These are phyloP conservation scores for Penicillium alfredii DNA, from an alignment of 495 filamentous ascomycete genomes.

Conservation along the genomic window DNA sequence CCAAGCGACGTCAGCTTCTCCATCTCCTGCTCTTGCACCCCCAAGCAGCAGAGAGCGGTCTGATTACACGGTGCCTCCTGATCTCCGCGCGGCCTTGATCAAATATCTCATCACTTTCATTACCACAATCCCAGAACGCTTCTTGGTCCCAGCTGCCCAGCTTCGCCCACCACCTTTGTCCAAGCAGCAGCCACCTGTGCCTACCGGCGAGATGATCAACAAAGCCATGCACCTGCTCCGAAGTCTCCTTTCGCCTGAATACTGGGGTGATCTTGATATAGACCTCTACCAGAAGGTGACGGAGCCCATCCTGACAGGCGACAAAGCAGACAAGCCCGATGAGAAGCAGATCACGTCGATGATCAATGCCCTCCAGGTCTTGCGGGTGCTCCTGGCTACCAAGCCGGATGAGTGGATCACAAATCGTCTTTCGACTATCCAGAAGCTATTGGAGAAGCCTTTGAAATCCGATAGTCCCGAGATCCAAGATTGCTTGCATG, in stretches of 20 bases:
- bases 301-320: constrained; percentile 69
- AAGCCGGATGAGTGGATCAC: constrained; percentile 88
- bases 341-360: constrained; percentile 73
- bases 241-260: constrained; percentile 78
- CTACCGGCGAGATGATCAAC: constrained; percentile 69
- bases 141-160: constrained; percentile 63
- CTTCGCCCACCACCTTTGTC: constrained; percentile 47
- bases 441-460: constrained; percentile 86
- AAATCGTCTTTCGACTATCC: constrained; percentile 64
- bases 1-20: constrained; percentile 29
- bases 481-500: constrained; percentile 84
- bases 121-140: constrained; percentile 77
- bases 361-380: constrained; percentile 85
- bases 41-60: constrained; percentile 48
- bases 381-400: constrained; percentile 78
- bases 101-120: constrained; percentile 95
- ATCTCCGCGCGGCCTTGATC: constrained; percentile 68
- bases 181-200: constrained; percentile 43
- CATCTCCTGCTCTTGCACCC: constrained; percentile 43
- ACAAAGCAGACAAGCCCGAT: constrained; percentile 57
- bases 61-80: constrained; percentile 62
- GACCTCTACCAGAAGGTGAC: constrained; percentile 88
- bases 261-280: constrained; percentile 88
- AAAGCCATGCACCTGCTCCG: constrained; percentile 79
- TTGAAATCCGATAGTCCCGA: constrained; percentile 81